These are phyloP conservation scores for Chaetomiaceae sp. DNA, from an alignment of 2,329 filamentous ascomycete genomes.

Conservation along the genomic window DNA sequence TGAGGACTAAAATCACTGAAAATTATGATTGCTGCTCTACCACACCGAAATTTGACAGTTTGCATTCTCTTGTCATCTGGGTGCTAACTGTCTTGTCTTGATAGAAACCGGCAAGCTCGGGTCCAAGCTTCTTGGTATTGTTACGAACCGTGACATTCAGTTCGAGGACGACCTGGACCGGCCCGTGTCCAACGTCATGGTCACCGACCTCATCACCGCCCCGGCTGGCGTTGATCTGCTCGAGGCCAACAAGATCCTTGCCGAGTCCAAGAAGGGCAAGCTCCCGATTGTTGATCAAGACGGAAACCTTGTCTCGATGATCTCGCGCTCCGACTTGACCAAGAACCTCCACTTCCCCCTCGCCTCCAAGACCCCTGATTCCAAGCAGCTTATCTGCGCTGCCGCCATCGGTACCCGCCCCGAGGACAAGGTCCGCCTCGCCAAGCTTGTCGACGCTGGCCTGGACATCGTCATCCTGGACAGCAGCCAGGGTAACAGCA, in stretches of 20 bases:
- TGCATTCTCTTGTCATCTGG: conserved; percentile 10
- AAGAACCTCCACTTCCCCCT: conserved; percentile 98
- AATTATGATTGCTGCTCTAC: conserved; percentile 39
- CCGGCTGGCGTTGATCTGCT: conserved; percentile 72
- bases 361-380: conserved; percentile 91
- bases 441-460: conserved; percentile 87
- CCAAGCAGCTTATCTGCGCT: conserved; percentile 94
- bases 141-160: conserved; percentile 96
- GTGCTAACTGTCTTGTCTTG: conserved; percentile 35
- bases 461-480: conserved; percentile 94
- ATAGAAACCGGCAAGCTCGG: conserved; percentile 86
- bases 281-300: conserved; percentile 82
- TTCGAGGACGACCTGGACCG: conserved; percentile 75
- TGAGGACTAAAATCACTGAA: conserved; percentile 64
- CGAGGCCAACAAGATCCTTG: conserved; percentile 90
- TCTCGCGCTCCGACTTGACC: conserved; percentile 91
- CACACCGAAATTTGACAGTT: conserved; percentile 25
- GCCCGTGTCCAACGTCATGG: conserved; percentile 86
- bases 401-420: conserved; percentile 93
- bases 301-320: conserved; percentile 84
- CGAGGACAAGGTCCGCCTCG: conserved; percentile 81
- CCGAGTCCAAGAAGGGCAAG: conserved; percentile 97
- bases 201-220: conserved; percentile 88
- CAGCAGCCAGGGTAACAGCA: conserved; percentile 95
- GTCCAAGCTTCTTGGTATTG: conserved; percentile 94